Evolutionary conservation across 345 rosid species (phyloP).

Genomic region (Moringa oleifera): DNA sequence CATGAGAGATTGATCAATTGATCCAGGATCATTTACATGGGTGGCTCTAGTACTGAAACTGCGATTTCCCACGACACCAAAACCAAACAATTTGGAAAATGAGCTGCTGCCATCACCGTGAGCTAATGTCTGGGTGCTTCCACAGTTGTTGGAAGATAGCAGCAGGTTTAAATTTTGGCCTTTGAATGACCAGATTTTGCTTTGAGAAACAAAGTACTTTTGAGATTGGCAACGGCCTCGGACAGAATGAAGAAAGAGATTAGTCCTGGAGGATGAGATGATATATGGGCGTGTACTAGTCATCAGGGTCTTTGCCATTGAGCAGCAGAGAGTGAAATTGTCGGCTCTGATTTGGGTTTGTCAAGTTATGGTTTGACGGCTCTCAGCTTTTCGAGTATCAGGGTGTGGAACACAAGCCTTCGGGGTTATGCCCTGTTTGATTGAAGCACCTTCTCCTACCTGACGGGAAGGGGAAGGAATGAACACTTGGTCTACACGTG

Average conservation of each 20-base stretch:
- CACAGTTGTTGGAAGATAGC: constrained; percentile 13
- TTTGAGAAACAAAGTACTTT: constrained; percentile 20
- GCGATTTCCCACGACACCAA: constrained; percentile 25
- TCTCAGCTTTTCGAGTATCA: too few relatives aligned
- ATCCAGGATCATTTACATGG: constrained; percentile 74
- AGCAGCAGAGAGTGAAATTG: not conserved
- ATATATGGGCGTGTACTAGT: constrained; percentile 35
- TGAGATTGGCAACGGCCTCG: constrained; percentile 21
- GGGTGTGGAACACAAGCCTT: too few relatives aligned
- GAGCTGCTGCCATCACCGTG: constrained; percentile 1
- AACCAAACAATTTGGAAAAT: constrained; percentile 27
- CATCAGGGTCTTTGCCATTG: constrained; percentile 35
- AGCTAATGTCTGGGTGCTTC: constrained; percentile 19
- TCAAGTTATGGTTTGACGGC: too few relatives aligned
- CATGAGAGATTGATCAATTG: constrained; percentile 80
- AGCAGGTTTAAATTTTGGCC: constrained; percentile 10
- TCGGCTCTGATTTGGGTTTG: not conserved
- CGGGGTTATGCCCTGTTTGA: too few relatives aligned
- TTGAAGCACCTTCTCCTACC: too few relatives aligned
- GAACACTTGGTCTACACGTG: too few relatives aligned
- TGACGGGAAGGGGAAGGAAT: too few relatives aligned
- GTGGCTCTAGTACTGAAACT: constrained; percentile 50
- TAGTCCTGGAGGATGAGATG: constrained; percentile 26
- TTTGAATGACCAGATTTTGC: not conserved
- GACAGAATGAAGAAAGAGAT: constrained; percentile 13